A percentile compares a stretch with the other conserved stretches of the same genome.
These are phyloP conservation scores for Vitis hybrid DNA, from an alignment of 177 flowering plant species.

Conservation along the genomic window DNA sequence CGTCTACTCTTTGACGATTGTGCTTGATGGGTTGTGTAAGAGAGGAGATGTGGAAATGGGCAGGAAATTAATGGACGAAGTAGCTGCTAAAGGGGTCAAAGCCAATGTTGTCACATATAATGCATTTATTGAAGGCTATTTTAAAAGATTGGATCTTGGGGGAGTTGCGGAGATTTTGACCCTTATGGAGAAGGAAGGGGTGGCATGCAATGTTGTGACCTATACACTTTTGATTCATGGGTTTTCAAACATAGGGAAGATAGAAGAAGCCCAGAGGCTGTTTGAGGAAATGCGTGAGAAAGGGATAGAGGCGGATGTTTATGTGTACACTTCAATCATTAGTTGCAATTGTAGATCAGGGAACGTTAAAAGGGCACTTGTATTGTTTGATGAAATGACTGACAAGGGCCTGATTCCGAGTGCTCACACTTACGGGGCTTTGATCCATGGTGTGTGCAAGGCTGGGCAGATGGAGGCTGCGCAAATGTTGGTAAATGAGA, in stretches of 20 bases:
- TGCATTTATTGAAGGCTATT: conserved; percentile 30
- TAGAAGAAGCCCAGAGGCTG: conserved; percentile 28
- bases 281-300: conserved; percentile 45
- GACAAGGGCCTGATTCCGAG: conserved; percentile 34
- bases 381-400: conserved; percentile 40
- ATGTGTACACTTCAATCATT: conserved; percentile 36
- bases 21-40: conserved; percentile 35
- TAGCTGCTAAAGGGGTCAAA: conserved; percentile 26
- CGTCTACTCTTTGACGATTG: conserved; percentile 34
- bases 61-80: conserved; percentile 27
- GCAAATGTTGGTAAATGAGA: conserved; percentile 32
- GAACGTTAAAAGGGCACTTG: conserved; percentile 37
- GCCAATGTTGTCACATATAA: conserved; percentile 36
- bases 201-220: conserved; percentile 28
- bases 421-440: conserved; percentile 39
- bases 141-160: conserved; percentile 23
- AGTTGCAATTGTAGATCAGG: conserved; percentile 32
- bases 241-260: conserved; percentile 16
- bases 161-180: conserved; percentile 31
- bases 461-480: conserved; percentile 45
- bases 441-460: conserved; percentile 46
- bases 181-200: conserved; percentile 35
- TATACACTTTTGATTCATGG: conserved; percentile 34
- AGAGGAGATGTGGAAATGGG: conserved; percentile 27
- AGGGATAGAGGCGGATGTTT: conserved; percentile 32